Base-by-base conservation (phyloP, 148 eudicot species). In the Selenicereus undatus region DNA sequence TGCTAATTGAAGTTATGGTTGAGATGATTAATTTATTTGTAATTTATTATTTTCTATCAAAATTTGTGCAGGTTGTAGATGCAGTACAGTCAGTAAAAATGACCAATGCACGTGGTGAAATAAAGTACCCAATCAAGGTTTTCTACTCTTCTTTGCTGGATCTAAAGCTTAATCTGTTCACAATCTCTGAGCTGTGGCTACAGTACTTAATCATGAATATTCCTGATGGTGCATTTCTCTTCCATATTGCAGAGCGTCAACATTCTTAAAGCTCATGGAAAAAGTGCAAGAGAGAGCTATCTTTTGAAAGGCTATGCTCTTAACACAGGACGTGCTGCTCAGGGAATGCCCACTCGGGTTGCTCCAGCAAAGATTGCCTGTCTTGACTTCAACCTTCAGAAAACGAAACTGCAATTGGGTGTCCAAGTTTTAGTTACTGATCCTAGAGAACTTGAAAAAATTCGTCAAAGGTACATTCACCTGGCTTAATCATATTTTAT, bases 321-420 rank as follows among this genome's bases (percentile, higher is more conserved):
- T 48, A 96, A 96, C 85, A 93, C 97, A 24, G 99, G 99, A 10
- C 98, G 98, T 81, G 99, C 99, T 79, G 98, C 99, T 73, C 99
- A 96, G 85, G 99, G 99, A 75, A 96, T 94, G 99, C 99, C 99
- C 52, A 81, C 86, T 79, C 87, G 90, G 83, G 97, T 96, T 84
- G 81, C 95, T 83, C 98, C 99, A 29, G 99, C 99, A 10, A 90
- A 85, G 83, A 93, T 93, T 85, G 99, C 99, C 26, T 95, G 99
- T 85, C 97, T 95, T 68, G 99, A 93, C 82, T 92, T 93, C 73
- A 93, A 96, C 83, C 97, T 95, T 74, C 99, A 96, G 83, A 96
- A 90, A 86, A 96, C 98, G 21, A 96, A 96, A 84, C 91, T 96
- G 99, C 99, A 96, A 83, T 80, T 96, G 90, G 99, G 99, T 58